Base-by-base conservation (phyloP, 768 basidiomycete species). In the Chalciporus piperatus region DNA sequence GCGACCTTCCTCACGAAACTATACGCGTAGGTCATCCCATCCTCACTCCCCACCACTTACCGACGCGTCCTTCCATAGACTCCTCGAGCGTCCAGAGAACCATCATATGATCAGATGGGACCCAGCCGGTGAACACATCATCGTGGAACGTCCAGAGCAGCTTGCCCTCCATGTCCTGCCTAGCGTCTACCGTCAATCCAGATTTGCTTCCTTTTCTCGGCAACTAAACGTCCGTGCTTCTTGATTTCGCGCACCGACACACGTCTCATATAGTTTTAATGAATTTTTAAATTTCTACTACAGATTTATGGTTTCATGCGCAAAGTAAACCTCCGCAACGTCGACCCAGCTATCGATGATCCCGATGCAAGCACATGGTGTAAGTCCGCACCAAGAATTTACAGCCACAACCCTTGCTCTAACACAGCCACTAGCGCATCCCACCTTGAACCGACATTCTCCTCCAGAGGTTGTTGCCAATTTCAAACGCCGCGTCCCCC, bases 291-390 rank as follows among this genome's bases (percentile, higher is more conserved):
- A 30, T 50, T 45, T 62, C 62, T 51, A 47, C 30, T 51, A 62
- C 62, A 96, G 93, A 97, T 97, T 73, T 97, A 97, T 76, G 94
- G 93, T 59, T 97, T 94, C 78, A 95, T 95, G 91, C 92, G 93
- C 73, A 95, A 96, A 72, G 90, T 96, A 68, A 95, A 94, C 76
- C 79, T 95, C 61, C 87, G 91, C 68, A 93, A 95, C 74, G 88
- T 94, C 70, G 92, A 95, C 76, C 89, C 90, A 56, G 91, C 89
- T 56, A 94, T 94, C 60, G 89, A 91, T 73, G 93, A 96, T 73
- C 92, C 92, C 56, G 93, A 97, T 74, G 93, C 92, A 13, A 93
- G 90, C 70, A 94, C 92, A 56, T 97, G 93, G 93, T 94, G 92
- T 95, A 76, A 68, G 92, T 82, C 23, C 53, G 23, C 47, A 10